Evolutionary conservation across 2,329 filamentous ascomycete species (phyloP), one percentile per base, ranked within the genome.

Genomic region (Colletotrichum plurivorum): DNA sequence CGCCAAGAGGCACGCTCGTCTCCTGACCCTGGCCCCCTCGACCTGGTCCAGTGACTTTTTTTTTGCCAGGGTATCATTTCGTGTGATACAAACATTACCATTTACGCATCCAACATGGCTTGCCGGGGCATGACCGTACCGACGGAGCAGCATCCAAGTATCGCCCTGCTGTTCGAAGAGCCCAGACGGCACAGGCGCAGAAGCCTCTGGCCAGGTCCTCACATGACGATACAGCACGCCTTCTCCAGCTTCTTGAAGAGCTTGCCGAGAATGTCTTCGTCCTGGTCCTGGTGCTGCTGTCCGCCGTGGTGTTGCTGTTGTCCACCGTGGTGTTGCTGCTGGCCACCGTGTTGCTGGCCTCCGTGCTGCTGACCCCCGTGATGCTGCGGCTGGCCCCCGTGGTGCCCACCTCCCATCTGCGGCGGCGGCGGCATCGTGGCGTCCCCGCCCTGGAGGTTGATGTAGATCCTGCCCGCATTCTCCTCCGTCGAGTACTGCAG

Each of bases 401-500:
- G 75, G 36, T 77, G 63, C 22, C 78, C 76, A 20, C 79, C 78
- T 49, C 82, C 79, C 58, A 82, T 81, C 22, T 81, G 79, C 15
- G 79, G 73, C n/a, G 78, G 73, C 72, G 77, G 72, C 62, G 67
- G 77, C 78, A 20, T 85, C 83, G 87, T 80, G 43, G 88, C 90
- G 56, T 89, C 84, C 13, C 91, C 93, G 63, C 94, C 94, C 73
- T 92, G 89, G 72, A 98, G 84, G 77, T 98, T 93, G 71, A 98
- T 89, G 77, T 94, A 97, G 49, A 99, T 95, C 16, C 94, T 85
- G 1, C 96, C 96, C 9, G 92, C 92, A 74, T 99, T 98, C 56
- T 93, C 91, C 83, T 98, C 96, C 1, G 94, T 97, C 65, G 87
- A 82, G 80, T 93, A 98, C 75, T 94, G 88, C 63, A 99, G 84